phyloP scores from a whole-genome alignment of 1,284 basidiomycete species.

The Ustilago xerochloae region DNA sequence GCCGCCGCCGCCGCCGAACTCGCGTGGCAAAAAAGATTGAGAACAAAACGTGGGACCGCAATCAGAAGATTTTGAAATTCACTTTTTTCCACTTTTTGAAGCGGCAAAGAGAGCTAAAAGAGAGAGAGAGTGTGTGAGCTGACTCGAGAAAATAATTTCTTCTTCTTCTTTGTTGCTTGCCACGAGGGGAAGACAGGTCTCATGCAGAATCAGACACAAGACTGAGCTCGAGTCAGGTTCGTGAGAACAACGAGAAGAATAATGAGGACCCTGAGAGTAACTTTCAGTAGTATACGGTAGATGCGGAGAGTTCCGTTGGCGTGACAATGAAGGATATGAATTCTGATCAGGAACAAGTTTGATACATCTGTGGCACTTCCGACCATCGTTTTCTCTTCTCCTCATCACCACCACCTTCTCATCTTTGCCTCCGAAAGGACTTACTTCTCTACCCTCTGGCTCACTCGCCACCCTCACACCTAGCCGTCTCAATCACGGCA shows the following conservation, averaged over 20 bases:
- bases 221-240: not conserved
- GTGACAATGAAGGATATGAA: not conserved
- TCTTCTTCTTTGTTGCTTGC: not conserved
- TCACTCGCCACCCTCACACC: not conserved
- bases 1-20: not conserved
- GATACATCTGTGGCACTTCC: too few species aligned
- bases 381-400: not conserved
- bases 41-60: not conserved
- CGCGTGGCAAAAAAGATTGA: constrained; percentile 4
- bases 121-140: too few species aligned
- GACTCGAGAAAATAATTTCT: constrained; percentile 19
- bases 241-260: not conserved
- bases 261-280: not conserved
- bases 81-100: not conserved
- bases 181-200: constrained; percentile 1
- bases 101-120: too few species aligned
- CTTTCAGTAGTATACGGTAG: too few species aligned
- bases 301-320: not conserved
- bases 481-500: not conserved
- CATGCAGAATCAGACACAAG: too few species aligned
- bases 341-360: too few species aligned
- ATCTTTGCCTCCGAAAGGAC: too few species aligned
- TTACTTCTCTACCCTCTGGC: too few species aligned
- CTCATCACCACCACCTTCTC: not conserved
- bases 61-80: not conserved